A percentile compares a stretch with the other conserved stretches of the same genome.
phyloP scores from a whole-genome alignment of 306 rosid genomes.

The Acmispon strigosus region DNA sequence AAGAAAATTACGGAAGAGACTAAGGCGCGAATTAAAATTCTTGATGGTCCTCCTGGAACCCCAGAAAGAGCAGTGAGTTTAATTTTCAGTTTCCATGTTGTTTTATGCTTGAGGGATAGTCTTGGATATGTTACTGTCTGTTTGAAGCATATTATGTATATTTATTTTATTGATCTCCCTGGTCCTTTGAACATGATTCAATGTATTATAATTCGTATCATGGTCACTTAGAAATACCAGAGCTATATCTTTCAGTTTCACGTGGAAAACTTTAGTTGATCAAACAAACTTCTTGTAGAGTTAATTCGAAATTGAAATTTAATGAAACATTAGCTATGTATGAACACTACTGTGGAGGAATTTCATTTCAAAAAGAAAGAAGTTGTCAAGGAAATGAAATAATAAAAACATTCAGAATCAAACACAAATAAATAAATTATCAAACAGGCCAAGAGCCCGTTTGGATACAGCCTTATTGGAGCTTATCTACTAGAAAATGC shows the following conservation, averaged over 20 bases:
- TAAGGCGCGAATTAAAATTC: conserved; percentile 85
- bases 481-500: no score
- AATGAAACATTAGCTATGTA: no score
- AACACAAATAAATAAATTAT: conserved; percentile 14
- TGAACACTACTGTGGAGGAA: no score
- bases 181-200: background rate
- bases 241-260: conserved; percentile 8
- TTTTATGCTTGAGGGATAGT: background rate
- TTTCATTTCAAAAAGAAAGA: background rate
- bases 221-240: background rate
- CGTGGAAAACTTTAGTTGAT: conserved; percentile 5
- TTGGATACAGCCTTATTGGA: no score
- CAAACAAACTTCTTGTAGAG: background rate
- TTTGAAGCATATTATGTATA: background rate
- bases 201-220: no score
- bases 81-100: background rate
- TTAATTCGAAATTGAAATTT: no score
- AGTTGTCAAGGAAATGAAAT: conserved; percentile 5
- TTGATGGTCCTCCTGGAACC: conserved; percentile 93
- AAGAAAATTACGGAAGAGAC: conserved; percentile 94
- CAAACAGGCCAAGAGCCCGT: no score
- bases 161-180: background rate
- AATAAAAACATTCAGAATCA: conserved; percentile 21
- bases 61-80: conserved; percentile 95
- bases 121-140: background rate